These are phyloP conservation scores for Lactarius sanguifluus DNA, from an alignment of 768 basidiomycete genomes.

Conservation along the genomic window DNA sequence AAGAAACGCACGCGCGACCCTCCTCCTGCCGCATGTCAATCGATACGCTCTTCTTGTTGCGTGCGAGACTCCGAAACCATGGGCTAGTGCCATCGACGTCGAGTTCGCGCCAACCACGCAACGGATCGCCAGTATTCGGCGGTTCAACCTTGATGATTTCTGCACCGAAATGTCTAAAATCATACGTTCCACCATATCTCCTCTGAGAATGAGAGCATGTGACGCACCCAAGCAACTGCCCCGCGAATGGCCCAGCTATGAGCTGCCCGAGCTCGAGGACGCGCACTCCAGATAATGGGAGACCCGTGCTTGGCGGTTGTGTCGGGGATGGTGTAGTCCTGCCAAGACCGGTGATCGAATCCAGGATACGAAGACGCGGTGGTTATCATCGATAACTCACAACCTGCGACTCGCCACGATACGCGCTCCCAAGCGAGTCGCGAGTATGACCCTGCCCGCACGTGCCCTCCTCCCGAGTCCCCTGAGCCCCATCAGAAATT, in stretches of 20 bases:
- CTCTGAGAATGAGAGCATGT: not conserved
- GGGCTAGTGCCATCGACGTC: constrained; percentile 71
- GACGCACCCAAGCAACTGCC: constrained; percentile 64
- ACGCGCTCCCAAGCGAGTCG: not conserved
- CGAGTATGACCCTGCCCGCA: not conserved
- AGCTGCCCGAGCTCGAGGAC: constrained; percentile 70
- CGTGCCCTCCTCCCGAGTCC: not conserved
- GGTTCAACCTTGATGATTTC: constrained; percentile 74
- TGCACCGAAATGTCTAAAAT: constrained; percentile 39
- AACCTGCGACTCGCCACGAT: not conserved
- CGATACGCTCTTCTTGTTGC: constrained; percentile 74
- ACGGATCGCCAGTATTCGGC: constrained; percentile 60
- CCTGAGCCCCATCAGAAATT: not conserved
- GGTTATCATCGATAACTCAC: not conserved
- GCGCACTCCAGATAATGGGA: constrained; percentile 62
- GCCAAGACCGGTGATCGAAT: not conserved
- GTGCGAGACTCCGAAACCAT: constrained; percentile 69
- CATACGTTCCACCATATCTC: not conserved
- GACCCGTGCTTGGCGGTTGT: constrained; percentile 21
- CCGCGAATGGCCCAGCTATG: constrained; percentile 72
- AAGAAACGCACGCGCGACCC: constrained; percentile 46
- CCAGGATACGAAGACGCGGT: not conserved
- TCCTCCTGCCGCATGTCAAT: constrained; percentile 61
- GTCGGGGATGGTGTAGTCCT: not conserved
- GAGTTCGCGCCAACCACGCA: constrained; percentile 69